These are phyloP conservation scores for Suillus paluster DNA, from an alignment of 768 basidiomycete genomes.

Conservation along the genomic window DNA sequence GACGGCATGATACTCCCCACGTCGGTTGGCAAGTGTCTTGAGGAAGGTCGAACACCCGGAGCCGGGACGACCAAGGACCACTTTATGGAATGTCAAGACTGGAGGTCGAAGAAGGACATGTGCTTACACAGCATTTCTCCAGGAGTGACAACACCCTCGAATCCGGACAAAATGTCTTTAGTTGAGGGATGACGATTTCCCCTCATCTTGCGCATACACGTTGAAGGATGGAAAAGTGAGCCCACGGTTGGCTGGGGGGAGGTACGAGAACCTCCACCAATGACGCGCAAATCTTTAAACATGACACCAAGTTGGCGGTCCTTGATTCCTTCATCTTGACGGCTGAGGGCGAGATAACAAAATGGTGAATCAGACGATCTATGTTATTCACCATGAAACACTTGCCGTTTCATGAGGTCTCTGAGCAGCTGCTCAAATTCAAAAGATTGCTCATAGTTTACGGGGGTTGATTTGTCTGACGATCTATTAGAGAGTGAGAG, in stretches of 20 bases:
- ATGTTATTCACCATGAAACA: conserved; percentile 15
- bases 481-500: neutral
- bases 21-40: conserved; percentile 81
- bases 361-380: neutral
- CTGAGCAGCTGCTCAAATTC: conserved; percentile 32
- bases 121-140: conserved; percentile 73
- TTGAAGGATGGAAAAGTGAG: conserved; percentile 60
- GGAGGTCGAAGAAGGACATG: neutral
- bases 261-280: conserved; percentile 59
- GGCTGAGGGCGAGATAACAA: conserved; percentile 35
- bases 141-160: conserved; percentile 59
- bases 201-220: conserved; percentile 48
- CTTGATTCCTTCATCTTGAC: conserved; percentile 51
- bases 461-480: neutral
- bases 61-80: conserved; percentile 87
- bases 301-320: conserved; percentile 60
- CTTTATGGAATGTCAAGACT: conserved; percentile 37
- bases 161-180: conserved; percentile 55
- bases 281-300: conserved; percentile 61
- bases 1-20: conserved; percentile 67
- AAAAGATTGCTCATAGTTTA: conserved; percentile 16
- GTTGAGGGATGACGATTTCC: conserved; percentile 61
- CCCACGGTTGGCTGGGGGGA: conserved; percentile 62
- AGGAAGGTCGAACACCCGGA: conserved; percentile 86
- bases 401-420: conserved; percentile 22